phyloP scores from a whole-genome alignment of 768 basidiomycete species.

The Boletus barrowsii region DNA sequence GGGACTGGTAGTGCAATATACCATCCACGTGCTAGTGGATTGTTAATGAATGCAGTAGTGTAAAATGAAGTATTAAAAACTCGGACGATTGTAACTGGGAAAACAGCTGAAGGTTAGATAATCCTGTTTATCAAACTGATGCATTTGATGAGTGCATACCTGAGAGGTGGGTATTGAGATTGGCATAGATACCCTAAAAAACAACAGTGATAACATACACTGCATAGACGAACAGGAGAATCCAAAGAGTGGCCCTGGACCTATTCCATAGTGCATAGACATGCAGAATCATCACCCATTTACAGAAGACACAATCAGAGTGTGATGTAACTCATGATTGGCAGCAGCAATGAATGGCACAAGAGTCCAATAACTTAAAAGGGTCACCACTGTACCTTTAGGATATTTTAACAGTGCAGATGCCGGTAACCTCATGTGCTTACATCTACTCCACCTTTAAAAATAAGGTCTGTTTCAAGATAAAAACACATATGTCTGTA shows the following conservation, averaged over 20 bases:
- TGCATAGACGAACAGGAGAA: neutral
- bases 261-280: neutral
- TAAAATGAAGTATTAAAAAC: neutral
- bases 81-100: neutral
- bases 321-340: neutral
- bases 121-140: no score
- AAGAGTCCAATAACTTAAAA: neutral
- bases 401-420: no score
- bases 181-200: neutral
- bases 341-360: fast-evolving
- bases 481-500: neutral
- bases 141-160: neutral
- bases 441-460: neutral
- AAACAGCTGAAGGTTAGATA: no score
- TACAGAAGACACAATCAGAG: neutral
- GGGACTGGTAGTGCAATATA: neutral
- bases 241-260: neutral
- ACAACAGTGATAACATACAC: neutral
- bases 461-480: neutral
- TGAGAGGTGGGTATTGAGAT: neutral
- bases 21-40: neutral
- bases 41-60: neutral
- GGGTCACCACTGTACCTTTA: neutral
- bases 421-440: neutral
- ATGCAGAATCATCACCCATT: neutral